phyloP scores from a whole-genome alignment of 2,329 filamentous ascomycete genomes.

The Metarhizium brunneum region DNA sequence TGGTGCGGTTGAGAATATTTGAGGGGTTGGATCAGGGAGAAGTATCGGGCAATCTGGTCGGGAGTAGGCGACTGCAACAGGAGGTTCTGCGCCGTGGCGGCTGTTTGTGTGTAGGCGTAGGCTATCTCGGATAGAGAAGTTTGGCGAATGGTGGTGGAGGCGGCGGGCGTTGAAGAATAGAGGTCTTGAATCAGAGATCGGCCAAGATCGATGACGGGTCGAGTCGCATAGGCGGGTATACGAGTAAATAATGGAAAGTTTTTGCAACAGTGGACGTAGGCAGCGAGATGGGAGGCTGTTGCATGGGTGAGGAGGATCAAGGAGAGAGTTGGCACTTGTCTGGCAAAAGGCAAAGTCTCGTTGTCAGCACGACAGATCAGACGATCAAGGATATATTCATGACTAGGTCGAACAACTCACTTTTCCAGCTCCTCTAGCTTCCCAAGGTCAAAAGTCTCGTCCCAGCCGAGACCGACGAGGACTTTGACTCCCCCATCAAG shows the following conservation, averaged over 20 bases:
- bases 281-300: conserved; percentile 82
- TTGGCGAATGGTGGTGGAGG: conserved; percentile 71
- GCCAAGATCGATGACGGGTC: conserved; percentile 85
- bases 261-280: conserved; percentile 95
- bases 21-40: conserved; percentile 78
- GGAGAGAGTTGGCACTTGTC: conserved; percentile 84
- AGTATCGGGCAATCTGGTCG: conserved; percentile 89
- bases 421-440: conserved; percentile 85
- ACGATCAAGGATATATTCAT: background rate
- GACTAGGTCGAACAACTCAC: conserved; percentile 35
- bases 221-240: conserved; percentile 90
- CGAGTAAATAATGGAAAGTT: conserved; percentile 85
- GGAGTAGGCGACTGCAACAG: conserved; percentile 61
- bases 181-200: conserved; percentile 86
- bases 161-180: conserved; percentile 82
- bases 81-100: conserved; percentile 43
- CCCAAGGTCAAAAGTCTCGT: conserved; percentile 75
- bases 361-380: conserved; percentile 10
- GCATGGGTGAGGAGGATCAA: conserved; percentile 92
- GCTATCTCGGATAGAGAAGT: conserved; percentile 58
- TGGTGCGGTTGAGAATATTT: conserved; percentile 98
- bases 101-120: conserved; percentile 43
- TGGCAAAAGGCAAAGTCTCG: conserved; percentile 22
- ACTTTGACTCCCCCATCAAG: conserved; percentile 96
- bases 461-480: conserved; percentile 91